These are phyloP conservation scores for Persicaria tinctoria DNA, from an alignment of 148 eudicot species.

Conservation along the genomic window DNA sequence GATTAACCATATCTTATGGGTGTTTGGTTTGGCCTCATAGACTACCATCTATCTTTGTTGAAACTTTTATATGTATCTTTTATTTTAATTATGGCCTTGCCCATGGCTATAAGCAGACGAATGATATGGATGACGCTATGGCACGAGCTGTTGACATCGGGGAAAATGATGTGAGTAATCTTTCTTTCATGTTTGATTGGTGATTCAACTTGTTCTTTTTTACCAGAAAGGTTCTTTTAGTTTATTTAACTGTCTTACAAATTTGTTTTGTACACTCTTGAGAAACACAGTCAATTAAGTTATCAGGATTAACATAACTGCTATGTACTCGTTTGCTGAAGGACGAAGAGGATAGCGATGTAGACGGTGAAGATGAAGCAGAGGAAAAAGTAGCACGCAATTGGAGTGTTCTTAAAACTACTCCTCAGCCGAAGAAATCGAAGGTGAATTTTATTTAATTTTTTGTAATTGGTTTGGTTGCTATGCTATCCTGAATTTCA, in stretches of 20 bases:
- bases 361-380: conserved; percentile 43
- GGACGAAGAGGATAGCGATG: conserved; percentile 82
- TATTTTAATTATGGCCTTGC: conserved; percentile 9
- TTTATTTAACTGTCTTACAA: background rate
- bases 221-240: background rate
- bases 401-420: conserved; percentile 87
- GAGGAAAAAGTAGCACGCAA: conserved; percentile 76
- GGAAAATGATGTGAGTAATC: conserved; percentile 69
- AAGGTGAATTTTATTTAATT: conserved; percentile 47
- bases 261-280: conserved; percentile 3
- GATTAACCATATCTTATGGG: background rate
- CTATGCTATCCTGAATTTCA: conserved; percentile 1
- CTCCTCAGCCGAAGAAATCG: conserved; percentile 62
- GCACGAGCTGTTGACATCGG: conserved; percentile 97
- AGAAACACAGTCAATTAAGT: background rate
- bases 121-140: conserved; percentile 96
- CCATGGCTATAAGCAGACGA: conserved; percentile 31
- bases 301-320: background rate
- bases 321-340: conserved; percentile 15
- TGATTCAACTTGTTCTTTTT: background rate
- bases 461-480: background rate
- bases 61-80: background rate
- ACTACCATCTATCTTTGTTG: background rate
- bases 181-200: conserved; percentile 1
- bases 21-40: background rate